These are phyloP conservation scores for Plenodomus biglobosus DNA, from an alignment of 2,329 filamentous ascomycete species.

Conservation along the genomic window DNA sequence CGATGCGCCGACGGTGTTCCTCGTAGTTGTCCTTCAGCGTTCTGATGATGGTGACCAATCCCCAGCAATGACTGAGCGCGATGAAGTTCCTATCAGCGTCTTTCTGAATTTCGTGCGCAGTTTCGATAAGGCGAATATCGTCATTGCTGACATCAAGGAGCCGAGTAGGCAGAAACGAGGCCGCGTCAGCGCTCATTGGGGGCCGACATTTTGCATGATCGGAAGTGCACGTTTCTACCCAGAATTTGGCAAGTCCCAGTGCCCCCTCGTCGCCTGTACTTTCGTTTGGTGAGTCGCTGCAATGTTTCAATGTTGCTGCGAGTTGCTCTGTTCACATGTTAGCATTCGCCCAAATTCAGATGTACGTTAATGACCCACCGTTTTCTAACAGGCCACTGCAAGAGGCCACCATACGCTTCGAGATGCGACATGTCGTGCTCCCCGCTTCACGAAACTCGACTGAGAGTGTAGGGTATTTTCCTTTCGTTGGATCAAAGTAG, in stretches of 20 bases:
- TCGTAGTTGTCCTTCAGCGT: constrained; percentile 19
- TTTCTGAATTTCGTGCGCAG: constrained; percentile 3
- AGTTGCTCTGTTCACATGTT: constrained; percentile 9
- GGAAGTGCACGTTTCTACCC: constrained; percentile 14
- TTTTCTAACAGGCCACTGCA: constrained; percentile 11
- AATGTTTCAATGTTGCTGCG: constrained; percentile 8
- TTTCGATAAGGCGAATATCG: constrained; percentile 14
- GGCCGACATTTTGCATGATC: constrained; percentile 15
- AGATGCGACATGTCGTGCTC: constrained; percentile 1
- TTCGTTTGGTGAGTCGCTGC: constrained; percentile 1
- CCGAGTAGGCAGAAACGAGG: constrained; percentile 20
- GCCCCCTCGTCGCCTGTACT: constrained; percentile 17
- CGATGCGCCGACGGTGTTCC: constrained; percentile 10
- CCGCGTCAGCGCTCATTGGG: neutral
- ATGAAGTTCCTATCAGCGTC: constrained; percentile 12
- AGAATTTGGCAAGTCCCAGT: constrained; percentile 21
- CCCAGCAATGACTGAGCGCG: constrained; percentile 31
- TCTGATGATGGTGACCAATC: constrained; percentile 18
- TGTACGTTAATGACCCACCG: constrained; percentile 5
- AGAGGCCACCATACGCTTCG: constrained; percentile 15
- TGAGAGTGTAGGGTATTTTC: constrained; percentile 15
- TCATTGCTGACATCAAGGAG: constrained; percentile 19
- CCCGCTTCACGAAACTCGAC: constrained; percentile 10
- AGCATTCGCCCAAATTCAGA: neutral
- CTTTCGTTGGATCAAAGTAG: constrained; percentile 10